Evolutionary conservation across 495 filamentous ascomycete genomes (phyloP).

Genomic region (Penicillium paxilli): DNA sequence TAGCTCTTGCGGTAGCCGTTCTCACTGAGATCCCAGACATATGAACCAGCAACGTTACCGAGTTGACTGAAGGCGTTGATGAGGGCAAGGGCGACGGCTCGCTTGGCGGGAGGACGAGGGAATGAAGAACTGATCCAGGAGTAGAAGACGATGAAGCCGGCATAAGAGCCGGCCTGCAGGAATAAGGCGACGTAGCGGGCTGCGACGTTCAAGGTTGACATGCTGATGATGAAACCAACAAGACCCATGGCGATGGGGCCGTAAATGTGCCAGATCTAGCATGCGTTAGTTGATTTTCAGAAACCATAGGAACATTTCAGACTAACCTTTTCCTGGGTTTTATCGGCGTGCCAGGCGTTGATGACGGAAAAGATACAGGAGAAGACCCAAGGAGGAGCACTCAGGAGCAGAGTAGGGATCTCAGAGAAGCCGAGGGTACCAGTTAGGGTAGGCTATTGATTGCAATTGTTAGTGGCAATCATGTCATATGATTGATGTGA

Average conservation of each 20-base stretch:
- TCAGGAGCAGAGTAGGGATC: conserved; percentile 71
- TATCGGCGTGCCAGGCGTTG: conserved; percentile 80
- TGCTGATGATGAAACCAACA: conserved; percentile 72
- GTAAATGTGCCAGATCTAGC: conserved; percentile 68
- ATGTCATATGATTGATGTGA: background rate
- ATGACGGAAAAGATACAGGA: conserved; percentile 66
- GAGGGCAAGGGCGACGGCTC: conserved; percentile 75
- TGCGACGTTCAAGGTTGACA: conserved; percentile 59
- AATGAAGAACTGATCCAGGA: conserved; percentile 80
- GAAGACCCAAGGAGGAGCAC: conserved; percentile 73
- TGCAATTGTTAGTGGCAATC: conserved; percentile 57
- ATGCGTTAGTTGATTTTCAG: conserved; percentile 3
- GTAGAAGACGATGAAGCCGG: conserved; percentile 69
- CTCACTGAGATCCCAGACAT: conserved; percentile 31
- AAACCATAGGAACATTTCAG: conserved; percentile 46
- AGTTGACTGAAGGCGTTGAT: conserved; percentile 72
- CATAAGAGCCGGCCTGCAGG: conserved; percentile 62
- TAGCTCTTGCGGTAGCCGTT: conserved; percentile 38
- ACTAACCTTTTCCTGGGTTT: conserved; percentile 60
- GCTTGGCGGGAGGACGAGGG: conserved; percentile 79
- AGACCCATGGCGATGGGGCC: conserved; percentile 68
- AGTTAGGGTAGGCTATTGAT: conserved; percentile 75
- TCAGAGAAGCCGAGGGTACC: conserved; percentile 66
- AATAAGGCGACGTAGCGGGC: conserved; percentile 79
- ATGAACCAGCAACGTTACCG: conserved; percentile 34